These are phyloP conservation scores for Tetrahymena malaccensis DNA, from an alignment of 73 alveolate genomes.

Conservation along the genomic window DNA sequence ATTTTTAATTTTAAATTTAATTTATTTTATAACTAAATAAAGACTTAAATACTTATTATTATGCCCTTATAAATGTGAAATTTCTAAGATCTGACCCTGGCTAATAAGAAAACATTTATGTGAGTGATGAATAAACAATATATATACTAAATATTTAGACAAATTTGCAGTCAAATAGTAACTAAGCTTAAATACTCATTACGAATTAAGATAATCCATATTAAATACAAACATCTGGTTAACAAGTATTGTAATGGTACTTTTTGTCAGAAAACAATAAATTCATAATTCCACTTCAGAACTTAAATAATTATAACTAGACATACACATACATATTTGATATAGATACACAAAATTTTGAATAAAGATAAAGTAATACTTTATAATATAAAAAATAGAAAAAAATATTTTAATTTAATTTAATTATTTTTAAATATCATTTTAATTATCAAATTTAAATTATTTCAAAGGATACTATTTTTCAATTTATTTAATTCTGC, in stretches of 20 bases:
- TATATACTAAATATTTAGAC: not conserved
- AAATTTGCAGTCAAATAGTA: too few species aligned
- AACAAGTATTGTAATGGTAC: not conserved
- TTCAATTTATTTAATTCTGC: too few species aligned
- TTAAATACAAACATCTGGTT: not conserved
- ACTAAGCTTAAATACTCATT: not conserved
- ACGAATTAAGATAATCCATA: not conserved
- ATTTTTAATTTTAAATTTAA: too few species aligned
- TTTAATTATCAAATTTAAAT: too few species aligned
- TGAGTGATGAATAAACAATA: not conserved
- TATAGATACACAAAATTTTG: not conserved
- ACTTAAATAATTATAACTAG: too few species aligned
- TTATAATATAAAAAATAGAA: too few species aligned
- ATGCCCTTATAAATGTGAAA: too few species aligned
- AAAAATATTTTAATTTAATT: too few species aligned
- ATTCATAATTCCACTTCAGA: not conserved
- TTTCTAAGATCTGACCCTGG: not conserved
- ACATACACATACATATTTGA: not conserved
- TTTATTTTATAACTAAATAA: too few species aligned
- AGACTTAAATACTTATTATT: not conserved
- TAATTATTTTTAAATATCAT: too few species aligned
- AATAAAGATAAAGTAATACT: not conserved
- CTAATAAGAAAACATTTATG: not conserved
- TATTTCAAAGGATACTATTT: too few species aligned
- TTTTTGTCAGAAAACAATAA: not conserved